These are phyloP conservation scores for Auricularia sp. DNA, from an alignment of 768 basidiomycete species.

Conservation along the genomic window DNA sequence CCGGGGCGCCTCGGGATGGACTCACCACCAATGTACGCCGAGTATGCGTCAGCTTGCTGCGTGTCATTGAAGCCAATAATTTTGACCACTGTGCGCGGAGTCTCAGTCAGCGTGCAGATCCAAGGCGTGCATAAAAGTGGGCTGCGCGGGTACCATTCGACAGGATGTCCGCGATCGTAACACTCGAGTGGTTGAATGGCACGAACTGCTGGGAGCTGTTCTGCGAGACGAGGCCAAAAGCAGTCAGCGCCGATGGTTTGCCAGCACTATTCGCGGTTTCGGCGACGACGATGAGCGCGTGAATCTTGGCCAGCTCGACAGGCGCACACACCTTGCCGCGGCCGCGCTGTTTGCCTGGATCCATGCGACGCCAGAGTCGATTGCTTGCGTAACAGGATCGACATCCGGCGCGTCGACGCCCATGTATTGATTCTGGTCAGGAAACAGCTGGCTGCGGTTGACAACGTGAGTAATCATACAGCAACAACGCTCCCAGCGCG, in stretches of 20 bases:
- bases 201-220: constrained; percentile 42
- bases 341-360: constrained; percentile 39
- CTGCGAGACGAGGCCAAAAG: constrained; percentile 55
- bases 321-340: constrained; percentile 30
- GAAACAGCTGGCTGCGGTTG: constrained; percentile 40
- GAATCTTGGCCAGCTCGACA: neutral
- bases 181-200: constrained; percentile 45
- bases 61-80: constrained; percentile 42
- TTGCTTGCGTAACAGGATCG: constrained; percentile 40
- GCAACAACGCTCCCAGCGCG: neutral
- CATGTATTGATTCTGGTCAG: constrained; percentile 52
- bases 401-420: constrained; percentile 34
- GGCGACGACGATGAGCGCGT: neutral
- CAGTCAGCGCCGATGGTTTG: constrained; percentile 45
- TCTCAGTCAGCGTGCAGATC: constrained; percentile 8
- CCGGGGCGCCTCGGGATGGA: neutral
- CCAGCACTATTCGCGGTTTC: constrained; percentile 27
- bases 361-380: constrained; percentile 45
- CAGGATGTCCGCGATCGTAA: constrained; percentile 5
- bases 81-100: constrained; percentile 12
- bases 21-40: constrained; percentile 24
- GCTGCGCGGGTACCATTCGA: neutral
- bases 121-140: neutral
- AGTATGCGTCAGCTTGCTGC: constrained; percentile 44
- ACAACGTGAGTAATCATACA: neutral